These are phyloP conservation scores for Blastocystis hominis DNA, from an alignment of 352 stramenopile species.

Conservation along the genomic window DNA sequence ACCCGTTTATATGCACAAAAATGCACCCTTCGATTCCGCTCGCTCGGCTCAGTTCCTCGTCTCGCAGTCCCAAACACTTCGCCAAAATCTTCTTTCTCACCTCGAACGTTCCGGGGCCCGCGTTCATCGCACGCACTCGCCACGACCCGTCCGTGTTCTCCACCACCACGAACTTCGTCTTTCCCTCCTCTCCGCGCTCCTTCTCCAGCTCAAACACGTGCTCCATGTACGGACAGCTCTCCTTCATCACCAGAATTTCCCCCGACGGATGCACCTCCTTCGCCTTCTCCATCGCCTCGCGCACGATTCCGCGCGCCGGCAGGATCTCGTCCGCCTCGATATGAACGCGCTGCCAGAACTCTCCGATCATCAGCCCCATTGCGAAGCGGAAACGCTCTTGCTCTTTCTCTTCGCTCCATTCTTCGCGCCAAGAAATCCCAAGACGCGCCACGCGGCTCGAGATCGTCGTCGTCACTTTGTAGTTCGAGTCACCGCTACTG, in stretches of 20 bases:
- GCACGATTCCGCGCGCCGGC: background rate
- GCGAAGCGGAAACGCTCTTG: constrained; percentile 12
- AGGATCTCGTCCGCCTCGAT: background rate
- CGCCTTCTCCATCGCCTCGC: background rate
- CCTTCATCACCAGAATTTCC: background rate
- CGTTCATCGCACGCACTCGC: background rate
- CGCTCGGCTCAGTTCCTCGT: constrained; percentile 14
- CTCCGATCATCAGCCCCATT: background rate
- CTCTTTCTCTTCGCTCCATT: background rate
- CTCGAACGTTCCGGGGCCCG: background rate
- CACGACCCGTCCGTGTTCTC: background rate
- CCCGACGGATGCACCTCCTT: background rate
- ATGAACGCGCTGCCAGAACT: constrained; percentile 7
- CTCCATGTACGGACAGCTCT: constrained; percentile 10
- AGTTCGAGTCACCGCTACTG: background rate
- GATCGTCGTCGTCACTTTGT: constrained; percentile 8
- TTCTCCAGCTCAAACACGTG: constrained; percentile 10
- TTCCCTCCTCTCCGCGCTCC: background rate
- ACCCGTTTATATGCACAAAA: constrained; percentile 3
- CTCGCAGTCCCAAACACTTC: background rate
- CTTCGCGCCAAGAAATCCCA: background rate
- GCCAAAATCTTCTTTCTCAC: background rate
- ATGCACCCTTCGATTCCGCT: background rate
- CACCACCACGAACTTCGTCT: background rate
- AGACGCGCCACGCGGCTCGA: constrained; percentile 4